Conservation (phyloP, 163 green algal species). For the Coccomyxa subellipsoidea region DNA sequence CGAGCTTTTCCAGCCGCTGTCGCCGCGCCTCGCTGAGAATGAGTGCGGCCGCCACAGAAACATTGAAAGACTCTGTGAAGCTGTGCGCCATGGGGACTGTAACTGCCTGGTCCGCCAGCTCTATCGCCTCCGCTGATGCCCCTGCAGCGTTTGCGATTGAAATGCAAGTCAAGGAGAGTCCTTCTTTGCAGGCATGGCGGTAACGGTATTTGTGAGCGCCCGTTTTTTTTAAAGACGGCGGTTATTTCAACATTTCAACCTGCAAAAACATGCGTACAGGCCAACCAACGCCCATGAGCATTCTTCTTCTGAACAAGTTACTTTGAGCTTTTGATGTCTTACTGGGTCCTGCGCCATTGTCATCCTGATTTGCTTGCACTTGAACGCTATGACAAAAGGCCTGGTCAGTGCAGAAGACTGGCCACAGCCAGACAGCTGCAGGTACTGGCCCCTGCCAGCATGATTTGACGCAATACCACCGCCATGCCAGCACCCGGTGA, state of each 20-base stretch:
- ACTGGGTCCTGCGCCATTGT: too few relatives aligned
- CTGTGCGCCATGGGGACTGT: conserved; percentile 80
- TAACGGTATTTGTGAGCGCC: background rate
- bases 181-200: background rate
- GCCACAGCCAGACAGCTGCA: too few relatives aligned
- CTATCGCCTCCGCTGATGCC: conserved; percentile 23
- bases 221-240: too few relatives aligned
- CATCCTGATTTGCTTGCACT: too few relatives aligned
- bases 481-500: background rate
- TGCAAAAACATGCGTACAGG: too few relatives aligned
- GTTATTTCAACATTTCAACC: too few relatives aligned
- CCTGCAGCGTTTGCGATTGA: background rate
- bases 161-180: background rate
- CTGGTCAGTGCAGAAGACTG: too few relatives aligned
- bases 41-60: conserved; percentile 81
- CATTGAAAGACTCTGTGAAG: conserved; percentile 93
- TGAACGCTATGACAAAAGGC: too few relatives aligned
- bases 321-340: too few relatives aligned
- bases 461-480: background rate
- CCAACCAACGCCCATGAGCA: too few relatives aligned
- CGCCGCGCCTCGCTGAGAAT: conserved; percentile 72
- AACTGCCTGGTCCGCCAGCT: conserved; percentile 59
- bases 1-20: conserved; percentile 47
- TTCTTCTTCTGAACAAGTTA: too few relatives aligned
- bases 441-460: too few relatives aligned